Percentiles rank a stretch among this genome's conserved stretches.
phyloP scores from a whole-genome alignment of 306 rosid genomes.

The Prunus dulcis region DNA sequence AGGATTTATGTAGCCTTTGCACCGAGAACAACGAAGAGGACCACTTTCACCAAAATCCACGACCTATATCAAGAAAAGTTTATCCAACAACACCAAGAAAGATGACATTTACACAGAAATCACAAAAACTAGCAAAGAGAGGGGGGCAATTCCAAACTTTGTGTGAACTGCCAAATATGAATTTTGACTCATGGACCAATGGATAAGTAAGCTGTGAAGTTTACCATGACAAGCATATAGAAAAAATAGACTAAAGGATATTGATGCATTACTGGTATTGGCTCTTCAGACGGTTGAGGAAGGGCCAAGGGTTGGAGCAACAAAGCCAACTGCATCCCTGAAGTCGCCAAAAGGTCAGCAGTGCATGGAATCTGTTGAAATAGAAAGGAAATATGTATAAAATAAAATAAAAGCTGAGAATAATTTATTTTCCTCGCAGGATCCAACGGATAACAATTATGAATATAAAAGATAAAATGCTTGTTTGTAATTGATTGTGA shows the following conservation, averaged over 20 bases:
- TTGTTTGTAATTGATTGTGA: conserved; percentile 18
- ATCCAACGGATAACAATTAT: background rate
- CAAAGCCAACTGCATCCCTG: conserved; percentile 97
- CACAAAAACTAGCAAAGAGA: background rate
- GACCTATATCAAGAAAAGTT: conserved; percentile 47
- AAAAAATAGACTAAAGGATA: background rate
- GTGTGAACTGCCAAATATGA: background rate
- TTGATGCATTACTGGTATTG: conserved; percentile 60
- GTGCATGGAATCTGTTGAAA: conserved; percentile 79
- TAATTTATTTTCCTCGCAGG: background rate
- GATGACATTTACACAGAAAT: background rate
- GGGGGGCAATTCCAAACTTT: background rate
- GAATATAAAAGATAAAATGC: background rate
- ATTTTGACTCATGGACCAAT: conserved; percentile 7
- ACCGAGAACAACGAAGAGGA: conserved; percentile 96
- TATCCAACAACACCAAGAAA: background rate
- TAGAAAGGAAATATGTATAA: conserved; percentile 7
- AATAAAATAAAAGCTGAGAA: background rate
- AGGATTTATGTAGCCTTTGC: conserved; percentile 95
- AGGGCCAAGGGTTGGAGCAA: conserved; percentile 95
- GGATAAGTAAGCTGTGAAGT: conserved; percentile 5
- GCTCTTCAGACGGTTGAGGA: conserved; percentile 93
- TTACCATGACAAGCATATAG: conserved; percentile 13
- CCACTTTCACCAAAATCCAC: conserved; percentile 97
- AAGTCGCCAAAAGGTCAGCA: conserved; percentile 80